Evolutionary conservation across 148 eudicot species (phyloP), one percentile per base, ranked within the genome.

Genomic region (Simmondsia chinensis): DNA sequence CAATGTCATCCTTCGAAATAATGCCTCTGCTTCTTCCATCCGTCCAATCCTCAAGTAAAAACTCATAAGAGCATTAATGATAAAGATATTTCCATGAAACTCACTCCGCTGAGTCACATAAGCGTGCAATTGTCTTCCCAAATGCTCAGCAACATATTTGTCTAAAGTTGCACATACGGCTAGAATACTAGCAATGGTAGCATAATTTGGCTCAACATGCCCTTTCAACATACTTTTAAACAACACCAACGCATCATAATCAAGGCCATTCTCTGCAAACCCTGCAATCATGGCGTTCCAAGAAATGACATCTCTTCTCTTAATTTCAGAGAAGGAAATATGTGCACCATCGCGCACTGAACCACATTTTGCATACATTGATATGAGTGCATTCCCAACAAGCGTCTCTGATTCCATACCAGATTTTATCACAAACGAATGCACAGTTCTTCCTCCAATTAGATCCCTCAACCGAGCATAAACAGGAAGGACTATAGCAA

Each of bases 221-320:
- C 61, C 81, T 33, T 48, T 29, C 29, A 76, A 39, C 94, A 83
- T 83, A 44, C 27, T 31, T 32, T 69, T 57, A 39, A 83, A 83
- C 25, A 66, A 7, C 6, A 34, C 26, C 58, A 71, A 71, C 10
- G 84, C 94, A 33, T 72, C 66, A 36, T 31, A 31, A 16, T 61
- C 28, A 15, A 74, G 57, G 29, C 67, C 64, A 59, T 76, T 74
- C 57, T 76, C 79, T 1, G 62, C 46, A 52, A 73, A 69, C 50
- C 94, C 88, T 29, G 82, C 67, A 60, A 83, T 74, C 15, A 69
- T 47, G 2, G 84, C 88, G 61, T 83, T 83, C 80, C 87, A 83
- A 1, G 88, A 80, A 23, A 83, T 64, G 29, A 76, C 73, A 64
- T 83, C 88, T 66, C 72, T 76, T 23, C 69, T 68, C 34, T 53